Evolutionary conservation across 768 basidiomycete genomes (phyloP), one percentile per base, ranked within the genome.

Genomic region (Lentinula aciculospora): DNA sequence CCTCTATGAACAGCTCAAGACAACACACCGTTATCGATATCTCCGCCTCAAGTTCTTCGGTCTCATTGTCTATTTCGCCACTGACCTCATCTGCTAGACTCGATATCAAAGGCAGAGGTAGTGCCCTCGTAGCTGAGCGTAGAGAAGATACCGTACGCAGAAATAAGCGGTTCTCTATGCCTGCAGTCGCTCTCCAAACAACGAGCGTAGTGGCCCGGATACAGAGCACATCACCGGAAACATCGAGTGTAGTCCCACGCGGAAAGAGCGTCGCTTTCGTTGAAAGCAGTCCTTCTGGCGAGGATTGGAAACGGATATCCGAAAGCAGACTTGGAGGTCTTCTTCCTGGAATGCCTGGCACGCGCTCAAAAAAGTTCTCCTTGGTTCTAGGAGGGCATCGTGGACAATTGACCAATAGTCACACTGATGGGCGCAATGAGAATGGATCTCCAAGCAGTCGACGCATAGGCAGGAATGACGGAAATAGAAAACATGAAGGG

Each of bases 101-200:
- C 10, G 7, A 45, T 15, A 21, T 27, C 21, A 12, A 39, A 39
- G 34, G 36, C 42, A 59, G 29, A 44, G 7, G 44, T 36, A 36
- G 28, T 23, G 15, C 36, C 7, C n/a, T 32, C 13, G 5, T 46
- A 28, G 21, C 40, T 7, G 46, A 69, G 49, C 64, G 76, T 58
- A 76, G 67, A 63, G 88, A 88, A 66, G 80, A 88, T 60, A 88
- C 86, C 0, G 79, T 78, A 44, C 72, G 85, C 62, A 69, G 82
- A 64, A 75, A 74, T 64, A 88, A 89, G 66, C 80, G 88, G 37
- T 90, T 90, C 64, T 91, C 90, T 49, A 60, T 88, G 50, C 88
- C 89, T 46, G 87, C 87, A n/a, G 75, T 92, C 36, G 88, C 86
- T 36, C 62, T 92, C 67, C 88, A 91, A 62, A 83, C 84, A 29